A percentile compares a stretch with the other conserved stretches of the same genome.
These are phyloP conservation scores for Neurospora discreta DNA, from an alignment of 495 filamentous ascomycete genomes.

Conservation along the genomic window DNA sequence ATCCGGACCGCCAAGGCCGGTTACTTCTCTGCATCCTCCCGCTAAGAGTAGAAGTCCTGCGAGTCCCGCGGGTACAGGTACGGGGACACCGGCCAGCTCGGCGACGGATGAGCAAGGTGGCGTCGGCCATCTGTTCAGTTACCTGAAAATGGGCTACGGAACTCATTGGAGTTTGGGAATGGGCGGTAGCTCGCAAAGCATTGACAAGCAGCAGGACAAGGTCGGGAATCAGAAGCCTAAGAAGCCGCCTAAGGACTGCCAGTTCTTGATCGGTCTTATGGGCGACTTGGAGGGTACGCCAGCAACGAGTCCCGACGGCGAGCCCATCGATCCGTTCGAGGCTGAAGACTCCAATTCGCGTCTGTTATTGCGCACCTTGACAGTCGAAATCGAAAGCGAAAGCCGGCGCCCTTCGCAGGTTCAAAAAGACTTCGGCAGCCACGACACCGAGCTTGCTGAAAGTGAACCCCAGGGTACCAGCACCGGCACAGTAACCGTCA, in stretches of 20 bases:
- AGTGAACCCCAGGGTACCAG: neutral
- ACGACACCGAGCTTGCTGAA: conserved; percentile 19
- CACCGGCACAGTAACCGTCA: neutral
- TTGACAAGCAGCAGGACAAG: conserved; percentile 4
- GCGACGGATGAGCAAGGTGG: conserved; percentile 9
- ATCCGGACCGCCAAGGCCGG: neutral
- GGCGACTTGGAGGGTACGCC: conserved; percentile 43
- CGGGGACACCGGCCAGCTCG: neutral
- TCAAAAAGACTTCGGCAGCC: conserved; percentile 33
- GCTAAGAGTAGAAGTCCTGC: neutral
- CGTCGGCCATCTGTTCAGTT: conserved; percentile 35
- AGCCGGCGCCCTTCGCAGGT: conserved; percentile 25
- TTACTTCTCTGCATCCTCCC: neutral
- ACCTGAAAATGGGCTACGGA: conserved; percentile 46
- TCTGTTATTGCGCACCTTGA: conserved; percentile 36
- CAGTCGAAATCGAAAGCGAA: conserved; percentile 35
- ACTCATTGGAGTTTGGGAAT: conserved; percentile 37
- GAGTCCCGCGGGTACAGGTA: neutral
- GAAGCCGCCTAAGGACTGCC: conserved; percentile 29
- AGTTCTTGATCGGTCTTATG: conserved; percentile 61
- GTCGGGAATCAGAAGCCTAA: neutral
- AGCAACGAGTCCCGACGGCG: conserved; percentile 9
- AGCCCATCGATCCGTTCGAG: conserved; percentile 8
- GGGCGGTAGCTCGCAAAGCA: conserved; percentile 10
- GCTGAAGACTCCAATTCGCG: conserved; percentile 26